Evolutionary conservation across 768 basidiomycete species (phyloP).

Genomic region (Tylopilus vinaceipallidus): DNA sequence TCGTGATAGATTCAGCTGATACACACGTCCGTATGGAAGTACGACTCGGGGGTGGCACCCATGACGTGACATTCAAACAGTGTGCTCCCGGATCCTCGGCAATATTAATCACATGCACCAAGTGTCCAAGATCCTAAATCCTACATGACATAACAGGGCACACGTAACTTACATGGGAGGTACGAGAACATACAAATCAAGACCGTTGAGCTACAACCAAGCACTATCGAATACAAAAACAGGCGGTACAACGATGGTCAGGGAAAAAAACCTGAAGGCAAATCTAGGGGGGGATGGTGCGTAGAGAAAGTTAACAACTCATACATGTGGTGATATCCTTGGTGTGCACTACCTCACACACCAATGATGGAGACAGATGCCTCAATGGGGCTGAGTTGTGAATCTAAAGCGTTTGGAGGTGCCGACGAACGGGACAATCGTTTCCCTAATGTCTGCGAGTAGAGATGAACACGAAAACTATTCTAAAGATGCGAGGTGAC

Average conservation of each 20-base stretch:
- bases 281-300: not conserved
- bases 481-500: conserved; percentile 11
- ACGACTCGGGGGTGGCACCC: not conserved
- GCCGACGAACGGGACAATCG: conserved; percentile 37
- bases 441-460: conserved; percentile 40
- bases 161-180: not conserved
- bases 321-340: not conserved
- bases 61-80: too few relatives aligned
- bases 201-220: not conserved
- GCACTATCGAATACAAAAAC: conserved; percentile 5
- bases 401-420: conserved; percentile 40
- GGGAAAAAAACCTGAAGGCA: not conserved
- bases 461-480: conserved; percentile 8
- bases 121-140: not conserved
- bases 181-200: conserved; percentile 1
- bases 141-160: not conserved
- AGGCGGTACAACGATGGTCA: not conserved
- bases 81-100: not conserved
- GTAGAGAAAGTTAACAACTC: not conserved
- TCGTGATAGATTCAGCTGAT: not conserved
- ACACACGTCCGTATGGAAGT: not conserved
- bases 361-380: conserved; percentile 39
- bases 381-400: conserved; percentile 46
- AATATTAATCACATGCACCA: too few relatives aligned
- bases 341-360: conserved; percentile 15